Evolutionary conservation across 2,329 filamentous ascomycete genomes (phyloP).

Genomic region (Colletotrichum tamarilloi): DNA sequence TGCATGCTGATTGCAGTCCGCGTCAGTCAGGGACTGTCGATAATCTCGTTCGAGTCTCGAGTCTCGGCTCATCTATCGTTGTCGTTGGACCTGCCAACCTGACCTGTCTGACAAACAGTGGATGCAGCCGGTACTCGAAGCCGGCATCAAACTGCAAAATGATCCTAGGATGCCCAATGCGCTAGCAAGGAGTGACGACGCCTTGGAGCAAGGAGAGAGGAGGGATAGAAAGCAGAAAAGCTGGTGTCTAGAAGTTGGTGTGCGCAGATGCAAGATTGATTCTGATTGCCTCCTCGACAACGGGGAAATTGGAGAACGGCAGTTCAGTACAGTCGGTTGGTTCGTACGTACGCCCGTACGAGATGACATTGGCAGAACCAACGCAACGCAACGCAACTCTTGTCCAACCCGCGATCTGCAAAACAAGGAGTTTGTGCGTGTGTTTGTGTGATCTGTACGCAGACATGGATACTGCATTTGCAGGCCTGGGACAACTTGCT

Average conservation of each 20-base stretch:
- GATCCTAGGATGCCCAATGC: neutral
- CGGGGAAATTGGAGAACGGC: neutral
- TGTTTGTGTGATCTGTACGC: conserved; percentile 1
- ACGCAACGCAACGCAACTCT: neutral
- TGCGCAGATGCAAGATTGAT: neutral
- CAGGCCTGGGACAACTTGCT: conserved; percentile 14
- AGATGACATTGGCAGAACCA: neutral
- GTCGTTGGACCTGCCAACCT: neutral
- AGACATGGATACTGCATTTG: conserved; percentile 13
- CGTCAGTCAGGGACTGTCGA: conserved; percentile 7
- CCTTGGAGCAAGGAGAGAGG: neutral
- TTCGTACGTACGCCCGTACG: conserved; percentile 1
- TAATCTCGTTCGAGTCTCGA: conserved; percentile 9
- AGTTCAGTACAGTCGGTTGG: neutral
- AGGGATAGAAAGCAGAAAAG: neutral
- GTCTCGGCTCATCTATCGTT: neutral
- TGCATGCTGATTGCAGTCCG: conserved; percentile 13
- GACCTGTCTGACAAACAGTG: neutral
- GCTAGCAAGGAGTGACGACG: conserved; percentile 7
- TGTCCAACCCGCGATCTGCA: conserved; percentile 21
- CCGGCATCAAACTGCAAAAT: neutral
- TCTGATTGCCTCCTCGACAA: neutral
- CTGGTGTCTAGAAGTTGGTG: neutral
- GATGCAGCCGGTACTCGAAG: conserved; percentile 8
- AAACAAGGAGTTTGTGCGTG: conserved; percentile 21